A percentile compares a stretch with the other conserved stretches of the same genome.
Evolutionary conservation across 495 filamentous ascomycete species (phyloP).

Genomic region (Schizothecium vesticola): DNA sequence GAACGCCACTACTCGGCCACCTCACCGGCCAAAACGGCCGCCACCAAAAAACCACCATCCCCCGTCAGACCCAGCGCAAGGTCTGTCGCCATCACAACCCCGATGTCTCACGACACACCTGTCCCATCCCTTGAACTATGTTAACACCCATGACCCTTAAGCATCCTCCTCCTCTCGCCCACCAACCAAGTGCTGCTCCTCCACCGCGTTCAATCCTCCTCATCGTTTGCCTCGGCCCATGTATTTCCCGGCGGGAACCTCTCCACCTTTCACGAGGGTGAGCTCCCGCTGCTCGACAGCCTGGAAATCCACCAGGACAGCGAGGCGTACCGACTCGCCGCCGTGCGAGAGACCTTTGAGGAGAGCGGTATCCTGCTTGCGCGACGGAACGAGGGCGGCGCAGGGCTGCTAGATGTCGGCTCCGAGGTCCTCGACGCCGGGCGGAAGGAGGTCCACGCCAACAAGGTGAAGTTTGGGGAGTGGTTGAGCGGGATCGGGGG

Average conservation of each 20-base stretch:
- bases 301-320: conserved; percentile 59
- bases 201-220: conserved; percentile 74
- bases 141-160: conserved; percentile 26
- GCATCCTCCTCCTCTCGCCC: conserved; percentile 80
- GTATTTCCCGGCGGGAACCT: conserved; percentile 96
- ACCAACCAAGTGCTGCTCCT: conserved; percentile 83
- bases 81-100: background rate
- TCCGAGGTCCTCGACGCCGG: conserved; percentile 54
- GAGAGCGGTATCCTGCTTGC: conserved; percentile 88
- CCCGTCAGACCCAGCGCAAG: background rate
- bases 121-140: background rate
- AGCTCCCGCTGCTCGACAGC: conserved; percentile 43
- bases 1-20: background rate
- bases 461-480: conserved; percentile 52
- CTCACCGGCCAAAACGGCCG: background rate
- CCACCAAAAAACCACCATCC: background rate
- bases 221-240: conserved; percentile 83
- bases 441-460: conserved; percentile 59
- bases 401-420: background rate
- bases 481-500: conserved; percentile 63
- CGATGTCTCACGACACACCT: background rate
- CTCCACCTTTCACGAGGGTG: conserved; percentile 63
- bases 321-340: conserved; percentile 64
- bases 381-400: conserved; percentile 30
- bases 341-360: conserved; percentile 89